Evolutionary conservation across 208 protist species (phyloP).

Genomic region (Crithidia sp.): DNA sequence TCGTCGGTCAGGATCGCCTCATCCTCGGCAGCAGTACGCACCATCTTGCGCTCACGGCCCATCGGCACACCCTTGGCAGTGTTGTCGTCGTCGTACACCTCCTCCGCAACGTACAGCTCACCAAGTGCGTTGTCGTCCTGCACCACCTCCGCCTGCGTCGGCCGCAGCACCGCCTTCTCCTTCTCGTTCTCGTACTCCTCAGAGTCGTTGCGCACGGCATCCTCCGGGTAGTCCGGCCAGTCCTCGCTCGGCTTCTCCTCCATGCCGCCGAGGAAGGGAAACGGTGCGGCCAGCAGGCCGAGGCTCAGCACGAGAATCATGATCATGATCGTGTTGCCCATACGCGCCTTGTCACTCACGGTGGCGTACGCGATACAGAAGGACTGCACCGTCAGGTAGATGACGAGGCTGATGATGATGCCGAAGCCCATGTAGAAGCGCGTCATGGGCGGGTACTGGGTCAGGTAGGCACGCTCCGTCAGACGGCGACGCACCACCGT

Average conservation of each 20-base stretch:
- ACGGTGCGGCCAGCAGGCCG: conserved; percentile 32
- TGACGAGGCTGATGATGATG: conserved; percentile 41
- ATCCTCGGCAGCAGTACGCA: not conserved
- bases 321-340: conserved; percentile 43
- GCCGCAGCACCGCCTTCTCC: conserved; percentile 17
- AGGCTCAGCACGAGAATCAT: conserved; percentile 42
- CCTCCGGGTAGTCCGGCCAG: conserved; percentile 22
- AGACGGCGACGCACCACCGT: conserved; percentile 41
- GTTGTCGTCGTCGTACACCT: not conserved
- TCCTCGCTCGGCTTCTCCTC: conserved; percentile 43
- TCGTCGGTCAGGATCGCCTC: conserved; percentile 27
- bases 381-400: conserved; percentile 61
- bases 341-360: conserved; percentile 24
- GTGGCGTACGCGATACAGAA: conserved; percentile 52
- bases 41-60: not conserved
- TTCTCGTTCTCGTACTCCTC: conserved; percentile 9
- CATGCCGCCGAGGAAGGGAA: conserved; percentile 58
- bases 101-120: conserved; percentile 19
- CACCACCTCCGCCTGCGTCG: conserved; percentile 12
- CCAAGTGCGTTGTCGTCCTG: conserved; percentile 20
- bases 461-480: conserved; percentile 67
- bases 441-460: conserved; percentile 47
- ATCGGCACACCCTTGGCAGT: not conserved
- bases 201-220: conserved; percentile 19
- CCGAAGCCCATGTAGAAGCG: conserved; percentile 52